These are phyloP conservation scores for Neurospora sp. DNA, from an alignment of 495 filamentous ascomycete genomes.

Conservation along the genomic window DNA sequence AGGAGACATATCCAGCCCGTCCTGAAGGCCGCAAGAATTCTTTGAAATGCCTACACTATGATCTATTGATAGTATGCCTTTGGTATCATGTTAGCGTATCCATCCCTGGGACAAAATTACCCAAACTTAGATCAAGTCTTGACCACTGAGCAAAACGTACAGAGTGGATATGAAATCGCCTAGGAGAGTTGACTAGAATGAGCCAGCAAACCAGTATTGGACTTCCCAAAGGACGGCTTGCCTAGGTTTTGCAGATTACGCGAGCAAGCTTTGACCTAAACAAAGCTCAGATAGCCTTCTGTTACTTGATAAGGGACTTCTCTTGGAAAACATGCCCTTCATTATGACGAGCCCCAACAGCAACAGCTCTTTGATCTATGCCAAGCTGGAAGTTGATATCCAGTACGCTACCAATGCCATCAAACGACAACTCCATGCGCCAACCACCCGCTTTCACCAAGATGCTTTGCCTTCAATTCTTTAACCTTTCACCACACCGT, in stretches of 20 bases:
- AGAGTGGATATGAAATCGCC: no score
- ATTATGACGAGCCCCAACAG: not conserved
- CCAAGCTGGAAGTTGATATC: constrained; percentile 10
- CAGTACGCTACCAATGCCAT: not conserved
- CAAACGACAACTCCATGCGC: not conserved
- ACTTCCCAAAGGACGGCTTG: no score
- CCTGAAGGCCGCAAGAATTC: not conserved
- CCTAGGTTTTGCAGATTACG: no score
- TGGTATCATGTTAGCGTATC: no score
- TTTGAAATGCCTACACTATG: not conserved
- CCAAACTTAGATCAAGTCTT: not conserved
- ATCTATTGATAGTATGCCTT: no score
- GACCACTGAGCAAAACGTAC: no score
- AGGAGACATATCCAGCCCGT: not conserved
- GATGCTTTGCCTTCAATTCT: not conserved
- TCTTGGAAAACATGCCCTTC: not conserved
- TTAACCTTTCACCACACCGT: not conserved
- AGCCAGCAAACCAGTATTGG: no score
- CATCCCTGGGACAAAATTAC: not conserved
- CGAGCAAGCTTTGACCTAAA: not conserved
- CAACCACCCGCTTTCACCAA: not conserved
- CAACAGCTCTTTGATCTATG: not conserved
- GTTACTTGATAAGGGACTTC: not conserved
- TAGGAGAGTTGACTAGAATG: no score
- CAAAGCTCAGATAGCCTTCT: not conserved